Base-by-base conservation (phyloP, 805 yeast species). In the Vanderwaltozyma yarrowii region DNA sequence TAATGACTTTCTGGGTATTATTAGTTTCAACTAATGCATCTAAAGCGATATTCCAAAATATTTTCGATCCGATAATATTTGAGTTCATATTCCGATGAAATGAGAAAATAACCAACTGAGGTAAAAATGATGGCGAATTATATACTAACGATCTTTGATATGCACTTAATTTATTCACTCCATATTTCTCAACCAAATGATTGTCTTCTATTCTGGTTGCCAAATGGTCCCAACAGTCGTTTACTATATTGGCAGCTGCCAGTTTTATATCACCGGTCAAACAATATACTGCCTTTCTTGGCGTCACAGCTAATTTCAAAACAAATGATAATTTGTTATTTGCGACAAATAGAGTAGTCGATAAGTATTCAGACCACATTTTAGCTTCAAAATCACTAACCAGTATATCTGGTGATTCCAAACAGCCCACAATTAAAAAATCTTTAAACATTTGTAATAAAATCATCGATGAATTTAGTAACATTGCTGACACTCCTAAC, bases 251-350 rank as follows among this genome's bases (percentile, higher is more conserved):
- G 7, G 23, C 16, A 4, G 29, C 15, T 12, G 7, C 4, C 37
- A 67, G 70, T 39, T 69, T 65, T 11, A 85, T 47, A 49, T 74
- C 77, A 10, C 77, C 78, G 0, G 84, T 70, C 31, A 84, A 73
- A 37, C 66, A 66, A 60, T 63, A 66, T 43, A 87, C 75, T 1
- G 87, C 87, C 44, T 75, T 75, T 54, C 80, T 70, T 30, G 94
- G 86, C 38, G 82, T 76, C 30, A 74, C 79, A 2, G 85, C 71
- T 39, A 84, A 64, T 45, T 78, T 82, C 49, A 81, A 84, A 37
- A 78, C 62, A 1, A 86, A 70, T 5, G 81, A 73, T 0, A 87
- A 79, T 48, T 74, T 76, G n/a, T 80, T 69, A 5, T 78, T 73
- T 2, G 79, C 76, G 43, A 82, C 62, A 38, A 70, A 68, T 20